Evolutionary conservation across 2,329 filamentous ascomycete genomes (phyloP).

Genomic region (Dryadomyces sulphureus): DNA sequence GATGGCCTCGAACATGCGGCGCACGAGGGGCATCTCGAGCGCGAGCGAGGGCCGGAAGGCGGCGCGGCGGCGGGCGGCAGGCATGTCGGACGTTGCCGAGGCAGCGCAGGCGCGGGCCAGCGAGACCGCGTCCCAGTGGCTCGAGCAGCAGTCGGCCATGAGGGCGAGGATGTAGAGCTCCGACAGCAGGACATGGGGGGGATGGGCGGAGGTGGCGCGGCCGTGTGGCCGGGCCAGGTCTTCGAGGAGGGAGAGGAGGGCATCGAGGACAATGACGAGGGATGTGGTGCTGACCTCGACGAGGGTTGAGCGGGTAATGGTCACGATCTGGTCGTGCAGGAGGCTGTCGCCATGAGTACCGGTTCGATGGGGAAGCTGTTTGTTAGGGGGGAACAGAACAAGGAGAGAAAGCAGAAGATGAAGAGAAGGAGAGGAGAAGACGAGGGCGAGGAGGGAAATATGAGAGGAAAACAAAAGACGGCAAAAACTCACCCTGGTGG

Average conservation of each 20-base stretch:
- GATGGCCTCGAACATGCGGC: conserved; percentile 38
- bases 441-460: not conserved
- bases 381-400: conserved; percentile 6
- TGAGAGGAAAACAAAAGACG: not conserved
- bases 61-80: conserved; percentile 8
- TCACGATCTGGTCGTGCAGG: conserved; percentile 44
- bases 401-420: not conserved
- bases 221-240: conserved; percentile 39
- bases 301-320: conserved; percentile 45
- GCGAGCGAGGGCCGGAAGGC: conserved; percentile 19
- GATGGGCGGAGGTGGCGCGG: conserved; percentile 33
- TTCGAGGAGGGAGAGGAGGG: conserved; percentile 42
- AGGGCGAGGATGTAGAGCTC: conserved; percentile 50
- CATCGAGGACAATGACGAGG: conserved; percentile 38
- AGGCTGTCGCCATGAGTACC: conserved; percentile 42
- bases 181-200: conserved; percentile 45
- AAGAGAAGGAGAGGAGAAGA: too few relatives aligned
- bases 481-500: conserved; percentile 36
- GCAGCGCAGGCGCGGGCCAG: conserved; percentile 11
- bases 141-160: conserved; percentile 49
- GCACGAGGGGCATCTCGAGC: conserved; percentile 35
- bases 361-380: conserved; percentile 49
- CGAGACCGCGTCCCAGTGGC: conserved; percentile 35
- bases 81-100: not conserved
- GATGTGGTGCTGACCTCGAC: conserved; percentile 42